Evolutionary conservation across 306 rosid genomes (phyloP).

Genomic region (Ammopiptanthus mongolicus): DNA sequence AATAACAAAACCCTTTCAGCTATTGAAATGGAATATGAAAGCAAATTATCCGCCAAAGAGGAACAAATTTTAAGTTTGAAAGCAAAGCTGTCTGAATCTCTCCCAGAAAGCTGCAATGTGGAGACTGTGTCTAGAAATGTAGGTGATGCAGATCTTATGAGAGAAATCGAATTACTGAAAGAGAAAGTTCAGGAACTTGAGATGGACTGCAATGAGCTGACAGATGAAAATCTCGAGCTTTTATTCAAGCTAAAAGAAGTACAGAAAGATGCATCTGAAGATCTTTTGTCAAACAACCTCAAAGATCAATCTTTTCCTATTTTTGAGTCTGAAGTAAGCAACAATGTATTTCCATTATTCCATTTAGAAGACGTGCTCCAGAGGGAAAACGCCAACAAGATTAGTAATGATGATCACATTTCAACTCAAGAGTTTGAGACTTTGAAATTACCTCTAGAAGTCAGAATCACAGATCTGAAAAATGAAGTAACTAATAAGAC

Average conservation of each 20-base stretch:
- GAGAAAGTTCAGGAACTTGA: slow-evolving; percentile 87
- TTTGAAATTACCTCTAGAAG: slow-evolving; percentile 32
- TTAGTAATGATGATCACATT: slow-evolving; percentile 6
- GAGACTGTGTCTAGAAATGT: slow-evolving; percentile 37
- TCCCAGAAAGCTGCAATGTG: slow-evolving; percentile 28
- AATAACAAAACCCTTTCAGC: slow-evolving; percentile 33
- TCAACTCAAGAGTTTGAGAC: slow-evolving; percentile 31
- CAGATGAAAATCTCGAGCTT: slow-evolving; percentile 92
- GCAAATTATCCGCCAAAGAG: slow-evolving; percentile 41
- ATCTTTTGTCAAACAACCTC: slow-evolving; percentile 30
- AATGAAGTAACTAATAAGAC: slow-evolving; percentile 22
- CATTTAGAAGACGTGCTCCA: slow-evolving; percentile 30
- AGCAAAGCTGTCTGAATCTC: slow-evolving; percentile 41
- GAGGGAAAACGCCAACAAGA: slow-evolving; percentile 28
- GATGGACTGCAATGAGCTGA: slow-evolving; percentile 87
- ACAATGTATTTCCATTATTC: slow-evolving; percentile 30
- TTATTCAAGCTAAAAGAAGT: slow-evolving; percentile 78
- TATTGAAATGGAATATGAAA: slow-evolving; percentile 43
- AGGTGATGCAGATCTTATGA: slow-evolving; percentile 44
- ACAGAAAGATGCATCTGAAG: slow-evolving; percentile 32
- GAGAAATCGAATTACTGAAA: slow-evolving; percentile 55
- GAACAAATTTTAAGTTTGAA: slow-evolving; percentile 45
- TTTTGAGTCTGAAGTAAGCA: slow-evolving; percentile 46
- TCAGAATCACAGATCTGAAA: slow-evolving; percentile 31
- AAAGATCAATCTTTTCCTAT: slow-evolving; percentile 33